These are phyloP conservation scores for Hysterium pulicare DNA, from an alignment of 2,329 filamentous ascomycete genomes.

Conservation along the genomic window DNA sequence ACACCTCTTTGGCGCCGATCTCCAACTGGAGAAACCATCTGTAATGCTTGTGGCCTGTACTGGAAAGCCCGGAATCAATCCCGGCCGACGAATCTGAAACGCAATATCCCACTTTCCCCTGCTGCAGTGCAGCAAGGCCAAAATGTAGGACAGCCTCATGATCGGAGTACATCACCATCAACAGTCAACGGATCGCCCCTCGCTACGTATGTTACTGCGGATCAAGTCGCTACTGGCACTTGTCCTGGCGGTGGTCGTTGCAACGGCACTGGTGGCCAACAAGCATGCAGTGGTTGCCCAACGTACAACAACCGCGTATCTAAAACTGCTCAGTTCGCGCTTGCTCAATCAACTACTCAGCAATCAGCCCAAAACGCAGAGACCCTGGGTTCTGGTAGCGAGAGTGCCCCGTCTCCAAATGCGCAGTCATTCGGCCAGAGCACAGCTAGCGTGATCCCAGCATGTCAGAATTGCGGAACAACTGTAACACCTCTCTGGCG, in stretches of 20 bases:
- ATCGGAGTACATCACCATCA: constrained; percentile 39
- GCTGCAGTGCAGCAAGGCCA: constrained; percentile 39
- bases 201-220: constrained; percentile 73
- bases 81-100: constrained; percentile 85
- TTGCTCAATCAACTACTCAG: constrained; percentile 42
- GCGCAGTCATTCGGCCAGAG: constrained; percentile 22
- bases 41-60: constrained; percentile 95
- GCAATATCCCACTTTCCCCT: constrained; percentile 52
- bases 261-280: constrained; percentile 92
- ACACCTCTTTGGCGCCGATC: constrained; percentile 94
- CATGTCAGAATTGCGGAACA: constrained; percentile 95
- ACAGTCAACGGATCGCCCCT: constrained; percentile 36
- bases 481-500: constrained; percentile 96
- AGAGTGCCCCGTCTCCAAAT: constrained; percentile 14
- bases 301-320: constrained; percentile 96
- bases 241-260: constrained; percentile 93
- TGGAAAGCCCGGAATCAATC: constrained; percentile 89
- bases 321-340: constrained; percentile 72
- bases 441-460: constrained; percentile 67
- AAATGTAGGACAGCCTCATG: constrained; percentile 33
- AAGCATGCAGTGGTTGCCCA: constrained; percentile 92
- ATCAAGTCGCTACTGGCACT: constrained; percentile 74
- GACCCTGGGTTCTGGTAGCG: constrained; percentile 10
- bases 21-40: constrained; percentile 89
- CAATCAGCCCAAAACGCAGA: constrained; percentile 1